Evolutionary conservation across 352 stramenopile genomes (phyloP).

Genomic region (Pythium biforme): DNA sequence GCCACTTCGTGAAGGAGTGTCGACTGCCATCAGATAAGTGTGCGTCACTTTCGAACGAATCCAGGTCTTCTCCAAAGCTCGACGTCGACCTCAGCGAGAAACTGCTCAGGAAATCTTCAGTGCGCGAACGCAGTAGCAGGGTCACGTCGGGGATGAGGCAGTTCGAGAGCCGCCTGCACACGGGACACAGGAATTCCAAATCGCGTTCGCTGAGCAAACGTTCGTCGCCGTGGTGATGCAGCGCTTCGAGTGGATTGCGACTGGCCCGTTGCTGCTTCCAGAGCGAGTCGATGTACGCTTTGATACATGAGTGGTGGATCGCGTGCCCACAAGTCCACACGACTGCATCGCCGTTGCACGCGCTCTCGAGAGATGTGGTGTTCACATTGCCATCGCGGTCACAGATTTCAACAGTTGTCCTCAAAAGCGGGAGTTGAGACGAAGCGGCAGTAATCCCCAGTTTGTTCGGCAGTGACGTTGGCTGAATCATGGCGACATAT

Average conservation of each 20-base stretch:
- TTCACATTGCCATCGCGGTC: constrained; percentile 8
- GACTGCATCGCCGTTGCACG: constrained; percentile 31
- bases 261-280: constrained; percentile 58
- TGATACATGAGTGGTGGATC: constrained; percentile 68
- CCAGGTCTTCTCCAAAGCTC: constrained; percentile 15
- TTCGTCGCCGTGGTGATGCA: constrained; percentile 44
- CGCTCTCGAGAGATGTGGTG: neutral
- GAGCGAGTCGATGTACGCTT: constrained; percentile 66
- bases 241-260: constrained; percentile 39
- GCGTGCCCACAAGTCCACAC: constrained; percentile 75
- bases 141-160: constrained; percentile 53
- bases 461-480: constrained; percentile 49
- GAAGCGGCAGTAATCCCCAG: constrained; percentile 17
- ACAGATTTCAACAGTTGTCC: constrained; percentile 9
- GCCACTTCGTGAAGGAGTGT: constrained; percentile 15
- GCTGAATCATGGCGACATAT: constrained; percentile 67
- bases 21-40: neutral
- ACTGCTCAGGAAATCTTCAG: constrained; percentile 9
- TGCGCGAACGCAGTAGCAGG: neutral
- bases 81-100: constrained; percentile 14
- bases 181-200: constrained; percentile 74
- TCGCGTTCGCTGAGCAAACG: constrained; percentile 65
- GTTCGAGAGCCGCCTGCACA: constrained; percentile 76
- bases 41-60: constrained; percentile 1
- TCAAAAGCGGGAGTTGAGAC: constrained; percentile 5